Conservation (phyloP, 1,284 basidiomycete genomes). For the Ustilago shanxiensis region DNA sequence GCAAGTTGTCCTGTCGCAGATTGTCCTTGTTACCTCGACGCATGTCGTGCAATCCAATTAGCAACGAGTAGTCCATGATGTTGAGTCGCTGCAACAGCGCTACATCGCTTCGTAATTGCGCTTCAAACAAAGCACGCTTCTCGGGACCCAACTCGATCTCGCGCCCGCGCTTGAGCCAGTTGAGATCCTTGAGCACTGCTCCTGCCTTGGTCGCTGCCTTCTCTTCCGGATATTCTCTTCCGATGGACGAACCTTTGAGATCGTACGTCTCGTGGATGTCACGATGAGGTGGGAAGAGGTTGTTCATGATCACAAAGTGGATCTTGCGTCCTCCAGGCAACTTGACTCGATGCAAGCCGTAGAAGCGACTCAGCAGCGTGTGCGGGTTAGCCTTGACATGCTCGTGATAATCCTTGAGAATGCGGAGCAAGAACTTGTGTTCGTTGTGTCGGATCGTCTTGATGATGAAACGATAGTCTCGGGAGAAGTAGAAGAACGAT, state of each 20-base stretch:
- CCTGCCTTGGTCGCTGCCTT: conserved; percentile 83
- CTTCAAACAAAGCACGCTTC: conserved; percentile 88
- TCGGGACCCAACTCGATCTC: conserved; percentile 90
- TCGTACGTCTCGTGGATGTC: conserved; percentile 99
- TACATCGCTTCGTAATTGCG: conserved; percentile 88
- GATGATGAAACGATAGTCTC: conserved; percentile 99
- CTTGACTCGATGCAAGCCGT: conserved; percentile 96
- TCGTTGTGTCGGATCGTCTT: conserved; percentile 96
- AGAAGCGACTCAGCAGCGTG: conserved; percentile 92
- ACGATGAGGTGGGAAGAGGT: conserved; percentile 95
- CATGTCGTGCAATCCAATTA: conserved; percentile 95
- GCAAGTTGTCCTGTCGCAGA: conserved; percentile 86
- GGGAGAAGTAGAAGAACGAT: conserved; percentile 98
- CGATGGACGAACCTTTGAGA: conserved; percentile 92
- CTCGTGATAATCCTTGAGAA: conserved; percentile 86
- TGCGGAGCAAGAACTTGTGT: conserved; percentile 89
- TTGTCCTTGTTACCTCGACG: conserved; percentile 90
- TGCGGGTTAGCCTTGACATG: conserved; percentile 93
- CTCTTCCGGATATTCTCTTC: conserved; percentile 88
- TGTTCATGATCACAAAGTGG: conserved; percentile 99
- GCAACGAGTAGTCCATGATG: conserved; percentile 96
- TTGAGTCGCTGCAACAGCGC: conserved; percentile 84
- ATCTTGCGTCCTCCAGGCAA: conserved; percentile 93
- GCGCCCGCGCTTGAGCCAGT: conserved; percentile 88
- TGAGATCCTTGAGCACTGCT: conserved; percentile 93